Conservation (phyloP, 139 green algal species). For the Chlamydomonas asymmetrica region DNA sequence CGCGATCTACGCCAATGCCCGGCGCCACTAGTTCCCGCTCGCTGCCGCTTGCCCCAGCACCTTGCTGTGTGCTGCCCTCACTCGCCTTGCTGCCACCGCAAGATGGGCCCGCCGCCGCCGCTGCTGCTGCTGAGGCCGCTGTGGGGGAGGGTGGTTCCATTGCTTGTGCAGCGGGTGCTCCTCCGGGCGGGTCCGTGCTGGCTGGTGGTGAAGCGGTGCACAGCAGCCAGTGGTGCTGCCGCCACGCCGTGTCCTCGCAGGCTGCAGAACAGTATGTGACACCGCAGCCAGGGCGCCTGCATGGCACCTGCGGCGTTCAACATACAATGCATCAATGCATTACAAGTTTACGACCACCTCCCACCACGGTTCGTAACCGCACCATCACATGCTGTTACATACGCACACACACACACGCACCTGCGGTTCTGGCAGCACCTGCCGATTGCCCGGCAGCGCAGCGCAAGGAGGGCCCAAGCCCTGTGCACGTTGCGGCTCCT, state of each 20-base stretch:
- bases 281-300: constrained; percentile 48
- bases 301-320: constrained; percentile 51
- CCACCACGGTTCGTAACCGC: no score
- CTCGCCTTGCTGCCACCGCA: no score
- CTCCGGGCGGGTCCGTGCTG: constrained; percentile 2
- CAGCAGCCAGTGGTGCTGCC: constrained; percentile 57
- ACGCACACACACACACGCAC: no score
- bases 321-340: no score
- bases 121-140: no score
- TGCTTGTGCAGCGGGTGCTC: background rate
- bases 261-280: constrained; percentile 53
- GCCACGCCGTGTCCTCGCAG: constrained; percentile 59
- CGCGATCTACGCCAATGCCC: constrained; percentile 26
- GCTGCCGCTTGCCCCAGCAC: background rate
- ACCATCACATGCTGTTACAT: background rate
- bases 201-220: constrained; percentile 34
- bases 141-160: no score
- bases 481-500: no score
- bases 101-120: no score
- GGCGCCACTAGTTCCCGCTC: background rate
- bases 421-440: no score
- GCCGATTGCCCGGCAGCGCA: no score
- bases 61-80: constrained; percentile 3
- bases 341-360: no score
- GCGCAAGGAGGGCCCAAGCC: no score